Conservation (phyloP, 345 rosid species). For the Streptanthus diversifolius region DNA sequence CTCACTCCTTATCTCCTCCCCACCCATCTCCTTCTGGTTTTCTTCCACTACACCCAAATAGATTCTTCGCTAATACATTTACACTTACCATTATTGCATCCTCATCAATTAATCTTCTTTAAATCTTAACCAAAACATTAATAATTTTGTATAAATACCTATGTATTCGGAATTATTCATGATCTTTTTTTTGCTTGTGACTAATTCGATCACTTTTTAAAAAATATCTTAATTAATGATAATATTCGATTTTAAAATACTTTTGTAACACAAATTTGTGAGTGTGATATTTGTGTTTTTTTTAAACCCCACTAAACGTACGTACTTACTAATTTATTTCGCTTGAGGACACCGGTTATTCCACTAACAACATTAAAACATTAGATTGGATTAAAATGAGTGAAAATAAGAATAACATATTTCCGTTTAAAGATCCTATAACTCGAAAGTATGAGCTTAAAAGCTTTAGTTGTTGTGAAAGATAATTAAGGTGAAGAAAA, state of each 20-base stretch:
- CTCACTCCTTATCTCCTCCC: constrained; percentile 14
- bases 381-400: not conserved
- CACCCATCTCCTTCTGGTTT: not conserved
- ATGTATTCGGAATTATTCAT: not conserved
- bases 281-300: not conserved
- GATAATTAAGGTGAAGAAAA: constrained; percentile 31
- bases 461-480: constrained; percentile 25
- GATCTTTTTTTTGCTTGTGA: not conserved
- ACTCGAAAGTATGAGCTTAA: constrained; percentile 1
- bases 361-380: not conserved
- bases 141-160: not conserved
- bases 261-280: not conserved
- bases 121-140: not conserved
- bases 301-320: not conserved
- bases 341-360: not conserved
- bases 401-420: not conserved
- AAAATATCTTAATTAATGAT: not conserved
- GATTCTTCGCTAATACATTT: not conserved
- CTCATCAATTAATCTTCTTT: not conserved
- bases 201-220: not conserved
- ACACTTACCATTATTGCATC: not conserved
- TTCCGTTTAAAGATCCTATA: not conserved
- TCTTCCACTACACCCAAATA: constrained; percentile 9
- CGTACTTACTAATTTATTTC: not conserved
- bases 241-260: too few species aligned